These are phyloP conservation scores for Syncephalastrum sp. DNA, from an alignment of 371 early-diverging fungal genomes.

Conservation along the genomic window DNA sequence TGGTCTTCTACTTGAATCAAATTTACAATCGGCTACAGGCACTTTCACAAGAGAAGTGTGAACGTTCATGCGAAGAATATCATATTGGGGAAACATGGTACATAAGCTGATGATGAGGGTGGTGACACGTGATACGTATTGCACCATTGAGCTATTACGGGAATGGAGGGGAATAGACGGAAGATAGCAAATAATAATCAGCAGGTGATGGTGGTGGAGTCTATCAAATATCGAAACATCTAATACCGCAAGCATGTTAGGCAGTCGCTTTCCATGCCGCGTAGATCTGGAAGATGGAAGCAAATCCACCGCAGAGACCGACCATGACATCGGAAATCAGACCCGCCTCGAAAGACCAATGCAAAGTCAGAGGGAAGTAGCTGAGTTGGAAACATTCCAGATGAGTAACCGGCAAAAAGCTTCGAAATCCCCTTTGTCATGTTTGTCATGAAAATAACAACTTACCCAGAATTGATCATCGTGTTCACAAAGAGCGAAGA, in stretches of 20 bases:
- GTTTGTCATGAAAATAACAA: neutral
- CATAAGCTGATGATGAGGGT: too few species aligned
- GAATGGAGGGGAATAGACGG: too few species aligned
- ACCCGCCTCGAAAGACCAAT: conserved; percentile 85
- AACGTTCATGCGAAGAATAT: too few species aligned
- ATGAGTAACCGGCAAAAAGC: conserved; percentile 10
- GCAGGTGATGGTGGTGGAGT: too few species aligned
- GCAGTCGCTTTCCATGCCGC: conserved; percentile 80
- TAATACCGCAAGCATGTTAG: conserved; percentile 9
- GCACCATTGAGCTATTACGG: too few species aligned
- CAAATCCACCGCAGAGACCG: conserved; percentile 90
- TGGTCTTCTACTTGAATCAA: too few species aligned
- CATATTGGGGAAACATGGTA: too few species aligned
- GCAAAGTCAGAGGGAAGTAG: conserved; percentile 92
- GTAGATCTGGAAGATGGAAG: conserved; percentile 83
- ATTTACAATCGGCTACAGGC: too few species aligned
- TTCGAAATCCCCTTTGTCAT: neutral
- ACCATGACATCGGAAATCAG: conserved; percentile 89
- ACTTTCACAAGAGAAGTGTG: too few species aligned
- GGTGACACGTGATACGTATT: too few species aligned
- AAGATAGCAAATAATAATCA: too few species aligned
- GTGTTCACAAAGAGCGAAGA: conserved; percentile 65
- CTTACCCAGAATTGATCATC: conserved; percentile 79
- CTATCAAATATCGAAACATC: too few species aligned
- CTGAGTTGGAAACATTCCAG: conserved; percentile 28